These are phyloP conservation scores for Allodekkera sacchari DNA, from an alignment of 805 yeast species.

Conservation along the genomic window DNA sequence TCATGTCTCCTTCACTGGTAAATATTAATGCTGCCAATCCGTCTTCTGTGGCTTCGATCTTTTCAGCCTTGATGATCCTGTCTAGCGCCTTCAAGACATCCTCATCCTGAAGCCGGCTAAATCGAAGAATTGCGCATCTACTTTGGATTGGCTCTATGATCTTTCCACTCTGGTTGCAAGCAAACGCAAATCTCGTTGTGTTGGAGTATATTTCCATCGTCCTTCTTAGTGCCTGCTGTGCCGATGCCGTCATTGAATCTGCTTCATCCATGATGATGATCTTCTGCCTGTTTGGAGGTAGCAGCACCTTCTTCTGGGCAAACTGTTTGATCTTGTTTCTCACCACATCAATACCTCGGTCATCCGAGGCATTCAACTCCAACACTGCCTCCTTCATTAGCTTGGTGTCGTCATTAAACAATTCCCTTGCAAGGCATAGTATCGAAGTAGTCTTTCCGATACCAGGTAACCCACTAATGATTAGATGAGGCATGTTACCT, in stretches of 20 bases:
- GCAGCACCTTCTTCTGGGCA: conserved; percentile 85
- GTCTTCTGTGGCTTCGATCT: conserved; percentile 74
- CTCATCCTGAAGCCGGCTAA: conserved; percentile 70
- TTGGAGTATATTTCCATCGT: conserved; percentile 94
- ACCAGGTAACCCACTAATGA: conserved; percentile 94
- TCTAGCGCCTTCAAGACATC: conserved; percentile 73
- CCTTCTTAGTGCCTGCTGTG: conserved; percentile 90
- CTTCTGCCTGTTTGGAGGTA: conserved; percentile 88
- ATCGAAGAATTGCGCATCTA: conserved; percentile 90
- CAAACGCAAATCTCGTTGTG: conserved; percentile 96
- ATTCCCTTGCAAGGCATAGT: conserved; percentile 78
- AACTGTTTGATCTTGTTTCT: conserved; percentile 89
- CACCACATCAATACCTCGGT: conserved; percentile 95
- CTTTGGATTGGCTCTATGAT: conserved; percentile 96
- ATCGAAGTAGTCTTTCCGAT: conserved; percentile 95
- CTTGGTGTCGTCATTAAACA: conserved; percentile 51
- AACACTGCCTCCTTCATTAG: conserved; percentile 63
- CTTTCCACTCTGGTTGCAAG: conserved; percentile 90
- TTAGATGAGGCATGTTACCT: conserved; percentile 96
- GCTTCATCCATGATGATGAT: conserved; percentile 93
- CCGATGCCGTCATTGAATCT: conserved; percentile 95
- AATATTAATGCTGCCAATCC: conserved; percentile 90
- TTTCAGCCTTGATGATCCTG: conserved; percentile 61
- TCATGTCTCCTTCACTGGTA: conserved; percentile 98
- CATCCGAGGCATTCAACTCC: conserved; percentile 94